A percentile compares a stretch with the other conserved stretches of the same genome.
phyloP scores from a whole-genome alignment of 306 rosid genomes.

The Amphicarpaea edgeworthii region DNA sequence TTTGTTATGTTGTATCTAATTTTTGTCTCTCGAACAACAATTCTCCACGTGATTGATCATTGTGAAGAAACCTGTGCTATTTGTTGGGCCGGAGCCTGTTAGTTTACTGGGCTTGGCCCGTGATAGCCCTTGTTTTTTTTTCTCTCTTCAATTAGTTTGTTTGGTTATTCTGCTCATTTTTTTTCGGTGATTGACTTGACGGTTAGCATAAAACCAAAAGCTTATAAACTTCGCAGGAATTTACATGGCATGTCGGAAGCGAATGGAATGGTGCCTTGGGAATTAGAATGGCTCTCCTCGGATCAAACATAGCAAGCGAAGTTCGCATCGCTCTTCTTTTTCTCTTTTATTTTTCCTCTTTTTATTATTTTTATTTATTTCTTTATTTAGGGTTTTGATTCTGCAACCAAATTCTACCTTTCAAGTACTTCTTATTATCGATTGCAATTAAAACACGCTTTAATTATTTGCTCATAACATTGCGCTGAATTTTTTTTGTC shows the following conservation, averaged over 20 bases:
- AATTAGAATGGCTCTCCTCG: constrained; percentile 73
- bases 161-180: too few species aligned
- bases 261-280: constrained; percentile 25
- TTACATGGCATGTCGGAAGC: neutral
- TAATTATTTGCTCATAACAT: neutral
- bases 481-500: neutral
- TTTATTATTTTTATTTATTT: neutral
- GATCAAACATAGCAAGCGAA: constrained; percentile 74
- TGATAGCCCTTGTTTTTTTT: too few species aligned
- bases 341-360: neutral
- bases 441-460: neutral
- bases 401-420: constrained; percentile 27
- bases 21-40: neutral
- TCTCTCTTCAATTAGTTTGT: too few species aligned
- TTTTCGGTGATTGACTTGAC: neutral
- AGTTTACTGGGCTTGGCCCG: too few species aligned
- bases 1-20: neutral
- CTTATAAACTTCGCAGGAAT: neutral
- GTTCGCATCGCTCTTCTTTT: constrained; percentile 47
- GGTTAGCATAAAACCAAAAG: neutral
- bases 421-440: neutral
- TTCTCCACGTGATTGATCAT: neutral
- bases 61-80: neutral
- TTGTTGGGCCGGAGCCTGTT: neutral
- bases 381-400: constrained; percentile 43